Evolutionary conservation across 345 rosid species (phyloP), one percentile per base, ranked within the genome.

Genomic region (Bruguiera parviflora): DNA sequence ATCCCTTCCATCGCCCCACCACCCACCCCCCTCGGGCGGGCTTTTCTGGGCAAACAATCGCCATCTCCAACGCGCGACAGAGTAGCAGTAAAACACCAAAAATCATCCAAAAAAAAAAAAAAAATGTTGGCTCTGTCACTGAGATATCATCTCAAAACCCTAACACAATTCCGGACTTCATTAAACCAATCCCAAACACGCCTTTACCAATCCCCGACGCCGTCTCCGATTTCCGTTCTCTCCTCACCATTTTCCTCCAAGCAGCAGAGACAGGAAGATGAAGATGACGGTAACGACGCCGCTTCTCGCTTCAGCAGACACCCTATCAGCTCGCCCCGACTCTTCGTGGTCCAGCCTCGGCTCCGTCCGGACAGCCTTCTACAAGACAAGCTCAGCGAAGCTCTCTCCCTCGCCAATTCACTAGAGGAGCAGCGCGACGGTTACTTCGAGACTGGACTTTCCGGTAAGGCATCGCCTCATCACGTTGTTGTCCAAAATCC

Each of bases 371-470:
- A 83, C 57, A 28, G 79, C 59, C 71, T 85, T 73, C 81, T 88
- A n/a, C 90, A 87, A 73, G 88, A 93, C 24, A 94, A 88, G 88
- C 97, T 94, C 53, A 79, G 81, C 74, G 98, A 91, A 67, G 96
- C 98, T 58, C 90, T 91, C 33, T 87, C 89, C 71, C 91, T 91
- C 37, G 98, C 96, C 64, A 88, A 91, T 64, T 91, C 98, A 21
- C 89, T 94, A 19, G 97, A 94, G 75, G 98, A 94, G 62, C 98
- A 91, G 80, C 85, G 98, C 24, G 91, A 86, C 68, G 98, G 97
- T 3, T 82, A 71, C 84, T 93, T 89, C 53, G 76, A 73, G 32
- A 72, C 85, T 57, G 96, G 91, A 77, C 87, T 86, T 76, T 87
- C 79, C 68, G 86, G 86, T 9, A 94, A 91, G 79, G 83, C 81